These are phyloP conservation scores for Chalciporus sphaerocephalus DNA, from an alignment of 768 basidiomycete genomes.

Conservation along the genomic window DNA sequence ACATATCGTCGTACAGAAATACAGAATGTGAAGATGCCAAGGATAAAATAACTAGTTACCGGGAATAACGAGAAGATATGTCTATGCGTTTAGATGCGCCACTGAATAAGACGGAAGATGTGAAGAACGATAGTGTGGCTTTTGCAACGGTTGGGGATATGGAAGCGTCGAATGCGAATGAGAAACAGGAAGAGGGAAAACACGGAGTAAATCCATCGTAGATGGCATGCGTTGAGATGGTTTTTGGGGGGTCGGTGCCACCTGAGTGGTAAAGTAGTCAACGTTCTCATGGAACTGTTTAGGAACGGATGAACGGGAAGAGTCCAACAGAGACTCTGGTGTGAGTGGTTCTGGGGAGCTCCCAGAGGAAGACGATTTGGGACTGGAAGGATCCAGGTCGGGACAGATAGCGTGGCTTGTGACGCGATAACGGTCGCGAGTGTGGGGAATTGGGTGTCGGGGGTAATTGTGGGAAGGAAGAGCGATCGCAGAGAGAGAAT, in stretches of 20 bases:
- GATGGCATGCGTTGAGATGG: constrained; percentile 26
- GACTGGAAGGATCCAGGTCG: constrained; percentile 41
- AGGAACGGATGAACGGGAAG: constrained; percentile 17
- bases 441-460: constrained; percentile 23
- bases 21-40: too few species aligned
- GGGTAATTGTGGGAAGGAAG: constrained; percentile 25
- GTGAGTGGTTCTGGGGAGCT: constrained; percentile 34
- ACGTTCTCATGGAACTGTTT: constrained; percentile 28
- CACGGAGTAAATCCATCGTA: constrained; percentile 41
- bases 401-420: constrained; percentile 32
- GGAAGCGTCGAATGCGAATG: constrained; percentile 11
- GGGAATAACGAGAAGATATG: background rate
- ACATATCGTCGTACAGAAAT: too few species aligned
- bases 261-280: constrained; percentile 26
- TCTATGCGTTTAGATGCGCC: constrained; percentile 25
- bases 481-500: constrained; percentile 30
- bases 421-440: constrained; percentile 15
- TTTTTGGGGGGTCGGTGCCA: constrained; percentile 21
- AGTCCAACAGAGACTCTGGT: constrained; percentile 23
- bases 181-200: constrained; percentile 46
- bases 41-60: background rate
- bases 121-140: constrained; percentile 25
- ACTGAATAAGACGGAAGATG: constrained; percentile 20
- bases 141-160: constrained; percentile 18
- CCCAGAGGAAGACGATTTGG: constrained; percentile 35